These are phyloP conservation scores for Westerdykella aurantiaca DNA, from an alignment of 2,329 filamentous ascomycete species.

Conservation along the genomic window DNA sequence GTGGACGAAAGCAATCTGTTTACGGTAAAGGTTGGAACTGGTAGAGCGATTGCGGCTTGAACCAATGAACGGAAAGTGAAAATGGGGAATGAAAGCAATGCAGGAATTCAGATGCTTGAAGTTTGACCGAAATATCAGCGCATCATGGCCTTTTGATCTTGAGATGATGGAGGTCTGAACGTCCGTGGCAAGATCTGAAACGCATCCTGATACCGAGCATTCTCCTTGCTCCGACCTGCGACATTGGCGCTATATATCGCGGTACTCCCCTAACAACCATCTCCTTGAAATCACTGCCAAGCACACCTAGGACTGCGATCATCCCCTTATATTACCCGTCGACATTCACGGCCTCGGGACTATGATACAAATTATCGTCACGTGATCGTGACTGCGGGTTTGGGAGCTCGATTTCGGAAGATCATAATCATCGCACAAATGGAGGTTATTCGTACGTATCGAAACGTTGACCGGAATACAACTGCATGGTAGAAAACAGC, in stretches of 20 bases:
- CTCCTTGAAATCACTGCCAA: neutral
- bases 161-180: slow-evolving; percentile 11
- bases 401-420: neutral
- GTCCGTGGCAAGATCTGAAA: slow-evolving; percentile 24
- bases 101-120: slow-evolving; percentile 1
- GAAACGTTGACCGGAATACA: too few relatives aligned
- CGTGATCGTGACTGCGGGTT: neutral
- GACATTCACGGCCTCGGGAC: neutral
- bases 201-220: slow-evolving; percentile 27
- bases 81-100: slow-evolving; percentile 2
- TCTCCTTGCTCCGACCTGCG: slow-evolving; percentile 15
- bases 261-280: neutral
- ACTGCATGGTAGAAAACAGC: too few relatives aligned
- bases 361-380: neutral
- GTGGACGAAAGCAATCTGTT: neutral
- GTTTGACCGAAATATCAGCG: slow-evolving; percentile 4
- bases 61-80: slow-evolving; percentile 1
- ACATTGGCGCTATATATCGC: slow-evolving; percentile 9
- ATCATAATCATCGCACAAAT: neutral
- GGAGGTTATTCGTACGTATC: too few relatives aligned
- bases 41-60: neutral
- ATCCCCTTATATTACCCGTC: too few relatives aligned
- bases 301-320: too few relatives aligned
- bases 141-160: slow-evolving; percentile 19
- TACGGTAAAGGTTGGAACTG: neutral